phyloP scores from a whole-genome alignment of 1,139 yeast genomes.

The Insectozyma bohioensis region DNA sequence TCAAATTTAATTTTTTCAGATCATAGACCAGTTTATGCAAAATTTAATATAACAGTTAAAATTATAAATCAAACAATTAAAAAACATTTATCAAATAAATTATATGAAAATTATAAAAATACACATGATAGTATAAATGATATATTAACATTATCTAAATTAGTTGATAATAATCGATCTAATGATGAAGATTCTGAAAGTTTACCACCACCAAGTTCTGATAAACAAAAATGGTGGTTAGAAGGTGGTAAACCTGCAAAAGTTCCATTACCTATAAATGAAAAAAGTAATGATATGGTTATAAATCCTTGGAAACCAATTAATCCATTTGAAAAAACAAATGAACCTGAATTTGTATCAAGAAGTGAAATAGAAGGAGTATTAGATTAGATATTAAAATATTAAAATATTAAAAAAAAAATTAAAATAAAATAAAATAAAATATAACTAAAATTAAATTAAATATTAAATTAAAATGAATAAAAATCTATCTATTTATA shows the following conservation, averaged over 20 bases:
- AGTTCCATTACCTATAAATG: conserved; percentile 50
- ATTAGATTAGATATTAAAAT: conserved; percentile 5
- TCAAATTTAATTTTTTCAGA: conserved; percentile 74
- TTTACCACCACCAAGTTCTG: conserved; percentile 90
- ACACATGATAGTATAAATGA: conserved; percentile 45
- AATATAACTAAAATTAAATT: no score
- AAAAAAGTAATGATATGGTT: conserved; percentile 35
- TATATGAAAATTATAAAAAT: conserved; percentile 58
- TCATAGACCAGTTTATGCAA: conserved; percentile 89
- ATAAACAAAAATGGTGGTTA: conserved; percentile 87
- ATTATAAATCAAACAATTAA: conserved; percentile 67
- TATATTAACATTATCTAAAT: conserved; percentile 26
- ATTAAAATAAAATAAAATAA: no score
- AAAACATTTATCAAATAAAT: conserved; percentile 53
- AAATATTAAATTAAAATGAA: no score
- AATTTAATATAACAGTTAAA: conserved; percentile 65
- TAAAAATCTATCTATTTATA: no score
- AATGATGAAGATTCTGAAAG: conserved; percentile 25
- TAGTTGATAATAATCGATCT: conserved; percentile 20
- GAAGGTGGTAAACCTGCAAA: conserved; percentile 75
- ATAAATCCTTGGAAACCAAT: conserved; percentile 67
- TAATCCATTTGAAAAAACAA: conserved; percentile 63
- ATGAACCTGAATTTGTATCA: conserved; percentile 35
- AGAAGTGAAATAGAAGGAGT: conserved; percentile 12
- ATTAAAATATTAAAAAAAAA: no score